A percentile compares a stretch with the other conserved stretches of the same genome.
Evolutionary conservation across 2,329 filamentous ascomycete species (phyloP).

Genomic region (Emericellopsis cladophorae): DNA sequence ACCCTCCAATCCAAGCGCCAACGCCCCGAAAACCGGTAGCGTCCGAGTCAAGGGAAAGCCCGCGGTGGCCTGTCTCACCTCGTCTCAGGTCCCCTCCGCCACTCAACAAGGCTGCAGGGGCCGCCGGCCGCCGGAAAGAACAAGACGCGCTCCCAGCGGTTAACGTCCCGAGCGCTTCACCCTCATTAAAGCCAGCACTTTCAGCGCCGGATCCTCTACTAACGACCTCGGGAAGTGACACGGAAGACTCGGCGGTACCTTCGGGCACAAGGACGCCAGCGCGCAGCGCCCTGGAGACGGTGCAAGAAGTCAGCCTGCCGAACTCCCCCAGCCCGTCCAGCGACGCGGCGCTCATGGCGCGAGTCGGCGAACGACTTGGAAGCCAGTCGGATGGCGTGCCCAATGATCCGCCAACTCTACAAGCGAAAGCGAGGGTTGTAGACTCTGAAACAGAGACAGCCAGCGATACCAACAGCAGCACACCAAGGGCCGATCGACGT

Average conservation of each 20-base stretch:
- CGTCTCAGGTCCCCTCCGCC: constrained; percentile 68
- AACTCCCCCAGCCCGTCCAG: constrained; percentile 46
- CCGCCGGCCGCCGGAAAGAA: constrained; percentile 31
- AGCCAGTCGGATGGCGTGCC: constrained; percentile 27
- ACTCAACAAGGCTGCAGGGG: constrained; percentile 30
- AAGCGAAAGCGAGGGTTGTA: constrained; percentile 31
- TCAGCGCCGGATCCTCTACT: constrained; percentile 19
- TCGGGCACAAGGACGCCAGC: constrained; percentile 47
- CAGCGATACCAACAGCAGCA: constrained; percentile 45
- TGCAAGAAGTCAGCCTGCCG: constrained; percentile 76
- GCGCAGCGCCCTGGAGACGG: constrained; percentile 66
- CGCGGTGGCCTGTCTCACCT: constrained; percentile 67
- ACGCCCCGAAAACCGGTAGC: constrained; percentile 49
- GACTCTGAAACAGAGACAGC: constrained; percentile 36
- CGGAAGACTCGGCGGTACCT: constrained; percentile 32
- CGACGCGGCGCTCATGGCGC: constrained; percentile 33
- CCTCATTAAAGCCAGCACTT: constrained; percentile 31
- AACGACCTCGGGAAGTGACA: constrained; percentile 35
- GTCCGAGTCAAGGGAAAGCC: constrained; percentile 41
- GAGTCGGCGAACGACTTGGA: constrained; percentile 34
- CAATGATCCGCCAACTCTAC: constrained; percentile 26
- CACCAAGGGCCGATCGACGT: constrained; percentile 30
- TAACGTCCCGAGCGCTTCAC: constrained; percentile 30
- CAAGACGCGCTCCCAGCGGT: constrained; percentile 34
- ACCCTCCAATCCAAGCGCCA: constrained; percentile 47